Evolutionary conservation across 2,329 filamentous ascomycete species (phyloP), one percentile per base, ranked within the genome.

Genomic region (Fusarium goolgardi): DNA sequence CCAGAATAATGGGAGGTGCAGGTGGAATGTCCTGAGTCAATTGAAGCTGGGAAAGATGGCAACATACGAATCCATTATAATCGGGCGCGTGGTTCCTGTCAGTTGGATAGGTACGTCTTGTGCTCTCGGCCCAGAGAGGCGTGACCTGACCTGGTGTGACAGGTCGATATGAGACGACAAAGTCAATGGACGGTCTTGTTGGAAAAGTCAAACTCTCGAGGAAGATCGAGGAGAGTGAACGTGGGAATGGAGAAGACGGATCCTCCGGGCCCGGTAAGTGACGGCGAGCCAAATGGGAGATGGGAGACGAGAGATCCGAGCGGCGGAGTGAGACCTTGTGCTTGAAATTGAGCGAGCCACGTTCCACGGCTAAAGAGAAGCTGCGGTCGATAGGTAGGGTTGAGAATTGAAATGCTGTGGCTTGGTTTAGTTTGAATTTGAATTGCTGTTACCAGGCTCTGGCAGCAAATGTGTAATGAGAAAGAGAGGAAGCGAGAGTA

Each of bases 61-160:
- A 62, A 76, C 75, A 60, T 76, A 76, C 75, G 75, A 76, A 63
- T 76, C 75, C 75, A 76, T 76, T 68, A 55, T 56, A 41, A 58
- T 55, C 45, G 49, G 67, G 64, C 60, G 72, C 45, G 63, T 69
- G 71, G 61, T 39, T 40, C 12, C 55, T 57, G 57, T 71, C 71
- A 67, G 68, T 68, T 69, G 63, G 50, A 59, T 58, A 55, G 47
- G 70, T 71, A 60, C 47, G 70, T 69, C 68, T 56, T 74, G 62
- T 71, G 67, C 63, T 71, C 70, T 66, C 66, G 63, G 62, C 55
- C 69, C 60, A 53, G 60, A 68, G 61, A 69, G 72, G 59, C 62
- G 71, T 73, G 72, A 74, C 69, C 63, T 71, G 70, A 65, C 71
- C 55, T 71, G 58, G 59, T 63, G 35, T 56, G 58, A 59, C 56